phyloP scores from a whole-genome alignment of 169 alveolate genomes.

The Eimeria sp. region DNA sequence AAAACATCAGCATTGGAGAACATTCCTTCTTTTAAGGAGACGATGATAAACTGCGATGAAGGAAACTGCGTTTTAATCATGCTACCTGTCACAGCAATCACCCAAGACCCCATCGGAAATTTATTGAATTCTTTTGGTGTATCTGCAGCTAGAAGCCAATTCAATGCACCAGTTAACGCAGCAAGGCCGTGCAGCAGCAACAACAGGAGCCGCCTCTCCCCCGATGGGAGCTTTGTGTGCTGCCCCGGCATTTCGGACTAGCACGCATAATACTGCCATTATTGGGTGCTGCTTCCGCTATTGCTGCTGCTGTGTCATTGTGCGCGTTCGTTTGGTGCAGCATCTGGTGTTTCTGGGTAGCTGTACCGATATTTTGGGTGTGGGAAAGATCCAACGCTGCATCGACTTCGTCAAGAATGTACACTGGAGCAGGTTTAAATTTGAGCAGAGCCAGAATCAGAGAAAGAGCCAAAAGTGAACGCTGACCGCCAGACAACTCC shows the following conservation, averaged over 20 bases:
- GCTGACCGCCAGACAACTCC: slow-evolving; percentile 89
- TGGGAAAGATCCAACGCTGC: slow-evolving; percentile 99
- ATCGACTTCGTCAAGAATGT: slow-evolving; percentile 99
- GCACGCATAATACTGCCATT: too few species aligned
- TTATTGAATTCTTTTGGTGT: background rate
- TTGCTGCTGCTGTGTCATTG: background rate
- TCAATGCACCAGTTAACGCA: background rate
- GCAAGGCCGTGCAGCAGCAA: background rate
- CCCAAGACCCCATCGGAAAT: background rate
- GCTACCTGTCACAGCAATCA: slow-evolving; percentile 85
- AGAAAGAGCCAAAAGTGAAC: slow-evolving; percentile 98
- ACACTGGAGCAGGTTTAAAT: slow-evolving; percentile 98
- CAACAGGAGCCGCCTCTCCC: background rate
- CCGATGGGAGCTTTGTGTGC: background rate
- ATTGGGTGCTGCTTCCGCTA: background rate
- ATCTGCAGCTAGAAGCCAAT: background rate
- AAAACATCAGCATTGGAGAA: slow-evolving; percentile 98
- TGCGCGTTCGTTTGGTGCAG: background rate
- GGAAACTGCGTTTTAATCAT: slow-evolving; percentile 99
- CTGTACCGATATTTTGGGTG: slow-evolving; percentile 97
- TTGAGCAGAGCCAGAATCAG: slow-evolving; percentile 97
- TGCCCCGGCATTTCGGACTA: background rate
- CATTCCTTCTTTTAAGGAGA: slow-evolving; percentile 99
- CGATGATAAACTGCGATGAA: slow-evolving; percentile 97
- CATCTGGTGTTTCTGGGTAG: background rate